Base-by-base conservation (phyloP, 129 eudicot species). In the Artemisia argyi region DNA sequence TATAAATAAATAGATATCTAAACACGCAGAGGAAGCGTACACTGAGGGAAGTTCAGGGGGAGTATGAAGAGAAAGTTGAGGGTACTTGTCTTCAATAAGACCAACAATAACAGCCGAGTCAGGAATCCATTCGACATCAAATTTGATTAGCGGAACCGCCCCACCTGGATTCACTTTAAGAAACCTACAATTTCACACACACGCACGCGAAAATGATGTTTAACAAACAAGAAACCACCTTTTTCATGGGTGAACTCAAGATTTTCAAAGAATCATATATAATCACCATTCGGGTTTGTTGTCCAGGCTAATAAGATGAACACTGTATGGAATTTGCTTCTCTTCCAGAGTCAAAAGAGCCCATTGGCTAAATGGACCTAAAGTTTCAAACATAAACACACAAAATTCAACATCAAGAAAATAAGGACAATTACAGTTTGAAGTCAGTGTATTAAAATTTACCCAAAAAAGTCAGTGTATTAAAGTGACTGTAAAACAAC, bases 71-170 rank as follows among this genome's bases (percentile, higher is more conserved):
- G 96, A 60, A 72, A 86, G 92, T 3, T 75, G 62, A 32, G 92
- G 96, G 74, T 65, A 86, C 78, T 82, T 89, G 61, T 89, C 88
- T 64, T 89, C 96, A 20, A 86, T 58, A 20, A 86, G 66, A 14
- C 86, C 86, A 54, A 86, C 88, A 48, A 90, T 87, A 49, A 87
- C 96, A 59, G 76, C 96, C 15, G 96, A 90, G 65, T 90, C 96
- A 47, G 90, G 66, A 73, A 87, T 76, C 93, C 90, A 90, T 71
- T 90, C 78, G 12, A 71, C 96, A 61, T 79, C 87, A 51, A 80
- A 83, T 55, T 83, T 90, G 24, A 85, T 78, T 60, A 87, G 71
- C 1, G 96, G 96, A 66, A 90, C 93, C 28, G 81, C 80, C 69
- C 93, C 96, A 76, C 83, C 83, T 49, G 96, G 92, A 55, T 73